Evolutionary conservation across 2,329 filamentous ascomycete genomes (phyloP), one percentile per base, ranked within the genome.

Genomic region (Balansia obtecta): DNA sequence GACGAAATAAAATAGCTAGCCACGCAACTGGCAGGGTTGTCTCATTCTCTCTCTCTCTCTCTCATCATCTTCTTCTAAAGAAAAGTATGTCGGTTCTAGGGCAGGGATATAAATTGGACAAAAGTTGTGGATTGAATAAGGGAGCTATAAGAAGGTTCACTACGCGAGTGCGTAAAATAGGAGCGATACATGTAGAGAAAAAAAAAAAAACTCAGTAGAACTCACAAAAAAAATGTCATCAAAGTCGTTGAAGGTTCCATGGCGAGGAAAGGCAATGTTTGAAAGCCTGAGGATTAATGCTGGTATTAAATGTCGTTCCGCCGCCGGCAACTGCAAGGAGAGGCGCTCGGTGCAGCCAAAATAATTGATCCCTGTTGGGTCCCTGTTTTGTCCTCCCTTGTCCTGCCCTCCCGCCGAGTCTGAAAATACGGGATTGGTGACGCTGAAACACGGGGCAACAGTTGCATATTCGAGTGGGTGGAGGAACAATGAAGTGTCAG

Each of bases 161-260:
- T n/a, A 15, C 32, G 12, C 16, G 20, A 46, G 12, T 22, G 18
- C 20, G 11, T 11, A 16, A 33, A 9, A 32, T 13, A 22, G 9
- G 22, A 44, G 22, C 42, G 15, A 22, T 16, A 46, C 4, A 18
- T 27, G 27, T n/a, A 27, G 20, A 22, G 20, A 22, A 4, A 22
- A 4, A 22, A 45, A 15, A 15, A 44, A 39, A n/a, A 11, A 18
- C 11, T 11, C 9, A 9, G 20, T 46, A 32, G 16, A 20, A 58
- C 79, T 78, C 71, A 83, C 80, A 83, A 66, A 67, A 81, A 74
- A 64, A 86, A 85, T 53, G 82, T 84, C 62, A 84, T 75, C 57
- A 86, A 77, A 52, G 82, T 82, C 20, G 81, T 84, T 41, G 72
- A 72, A 49, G 77, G 77, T 65, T 80, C 76, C 77, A 80, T 79